Evolutionary conservation across 805 yeast species (phyloP).

Genomic region (Yamadazyma phyllophila): DNA sequence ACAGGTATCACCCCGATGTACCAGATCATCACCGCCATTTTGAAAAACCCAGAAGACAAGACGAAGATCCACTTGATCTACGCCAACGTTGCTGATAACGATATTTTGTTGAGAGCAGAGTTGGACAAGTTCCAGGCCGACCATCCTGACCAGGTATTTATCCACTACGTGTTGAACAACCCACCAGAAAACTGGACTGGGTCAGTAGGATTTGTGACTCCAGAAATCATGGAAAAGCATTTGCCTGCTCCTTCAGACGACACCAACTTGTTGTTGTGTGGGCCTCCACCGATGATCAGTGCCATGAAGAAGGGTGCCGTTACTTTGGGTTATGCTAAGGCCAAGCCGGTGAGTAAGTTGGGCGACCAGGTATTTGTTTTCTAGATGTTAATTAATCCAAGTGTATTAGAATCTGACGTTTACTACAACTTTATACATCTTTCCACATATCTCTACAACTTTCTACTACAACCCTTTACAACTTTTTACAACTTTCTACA

Average conservation of each 20-base stretch:
- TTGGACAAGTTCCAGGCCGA: slow-evolving; percentile 61
- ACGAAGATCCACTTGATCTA: slow-evolving; percentile 74
- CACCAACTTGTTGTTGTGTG: slow-evolving; percentile 78
- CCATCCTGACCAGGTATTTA: slow-evolving; percentile 57
- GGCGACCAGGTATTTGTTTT: slow-evolving; percentile 91
- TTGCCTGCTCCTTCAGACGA: slow-evolving; percentile 62
- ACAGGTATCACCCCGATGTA: slow-evolving; percentile 97
- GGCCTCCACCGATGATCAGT: slow-evolving; percentile 90
- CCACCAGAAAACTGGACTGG: slow-evolving; percentile 76
- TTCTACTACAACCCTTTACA: too few species aligned
- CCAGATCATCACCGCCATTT: slow-evolving; percentile 82
- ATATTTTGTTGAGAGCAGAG: slow-evolving; percentile 77
- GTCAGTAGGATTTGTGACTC: slow-evolving; percentile 75
- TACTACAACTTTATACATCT: too few species aligned
- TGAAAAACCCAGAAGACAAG: slow-evolving; percentile 69
- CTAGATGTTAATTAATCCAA: slow-evolving; percentile 32
- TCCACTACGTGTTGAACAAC: slow-evolving; percentile 73
- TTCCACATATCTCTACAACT: too few species aligned
- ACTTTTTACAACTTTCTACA: too few species aligned
- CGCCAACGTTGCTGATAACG: slow-evolving; percentile 78
- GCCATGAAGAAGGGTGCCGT: slow-evolving; percentile 78
- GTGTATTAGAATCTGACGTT: too few species aligned
- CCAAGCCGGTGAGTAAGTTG: slow-evolving; percentile 83
- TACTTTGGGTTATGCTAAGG: slow-evolving; percentile 75
- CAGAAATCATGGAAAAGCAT: slow-evolving; percentile 62